These are phyloP conservation scores for Aspergillus ostianus DNA, from an alignment of 495 filamentous ascomycete species.

Conservation along the genomic window DNA sequence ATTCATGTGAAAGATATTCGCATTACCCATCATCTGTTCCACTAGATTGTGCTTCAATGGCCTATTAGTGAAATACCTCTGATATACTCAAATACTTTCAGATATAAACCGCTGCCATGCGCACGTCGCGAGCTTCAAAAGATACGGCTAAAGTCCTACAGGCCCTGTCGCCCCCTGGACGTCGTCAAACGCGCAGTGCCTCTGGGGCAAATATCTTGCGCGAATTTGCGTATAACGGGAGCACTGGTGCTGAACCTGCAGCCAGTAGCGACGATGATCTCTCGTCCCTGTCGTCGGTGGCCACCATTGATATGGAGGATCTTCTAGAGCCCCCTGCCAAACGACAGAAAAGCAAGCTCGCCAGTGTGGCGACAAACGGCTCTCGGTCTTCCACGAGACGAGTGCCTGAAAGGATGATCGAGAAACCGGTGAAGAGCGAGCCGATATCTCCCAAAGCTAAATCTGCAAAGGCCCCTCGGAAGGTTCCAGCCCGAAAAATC, in stretches of 20 bases:
- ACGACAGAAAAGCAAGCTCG: constrained; percentile 50
- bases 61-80: neutral
- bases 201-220: constrained; percentile 30
- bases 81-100: neutral
- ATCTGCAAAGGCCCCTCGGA: constrained; percentile 43
- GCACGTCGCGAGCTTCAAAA: constrained; percentile 57
- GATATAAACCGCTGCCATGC: constrained; percentile 51
- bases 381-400: constrained; percentile 14
- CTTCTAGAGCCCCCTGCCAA: constrained; percentile 43
- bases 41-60: too few relatives aligned
- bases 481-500: constrained; percentile 62
- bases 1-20: constrained; percentile 25
- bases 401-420: constrained; percentile 6
- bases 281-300: constrained; percentile 42
- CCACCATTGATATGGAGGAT: constrained; percentile 64
- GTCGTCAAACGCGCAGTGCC: constrained; percentile 39
- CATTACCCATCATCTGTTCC: neutral
- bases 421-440: constrained; percentile 25
- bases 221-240: constrained; percentile 30
- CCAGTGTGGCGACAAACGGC: constrained; percentile 18
- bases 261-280: constrained; percentile 33
- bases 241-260: constrained; percentile 13
- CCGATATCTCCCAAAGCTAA: constrained; percentile 25
- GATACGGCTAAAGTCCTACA: constrained; percentile 56
- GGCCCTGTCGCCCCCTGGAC: constrained; percentile 40